Base-by-base conservation (phyloP, 768 basidiomycete species). In the Rubroboletus satanas region DNA sequence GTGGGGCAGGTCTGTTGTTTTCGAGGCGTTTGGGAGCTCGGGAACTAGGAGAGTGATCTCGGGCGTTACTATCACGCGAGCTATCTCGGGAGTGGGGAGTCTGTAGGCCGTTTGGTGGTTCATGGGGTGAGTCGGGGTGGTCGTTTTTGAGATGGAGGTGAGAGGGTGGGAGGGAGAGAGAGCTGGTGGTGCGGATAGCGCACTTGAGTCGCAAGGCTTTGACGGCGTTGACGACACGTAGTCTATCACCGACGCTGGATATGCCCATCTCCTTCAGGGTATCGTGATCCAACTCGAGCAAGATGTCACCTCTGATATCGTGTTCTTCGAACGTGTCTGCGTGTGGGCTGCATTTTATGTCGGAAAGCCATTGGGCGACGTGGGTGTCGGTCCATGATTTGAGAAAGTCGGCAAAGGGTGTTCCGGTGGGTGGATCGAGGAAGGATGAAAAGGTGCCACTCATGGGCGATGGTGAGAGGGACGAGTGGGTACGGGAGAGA, bases 251-350 rank as follows among this genome's bases (percentile, higher is more conserved):
- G 39, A 99, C 87, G 71, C 88, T 92, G 32, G 77, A 63, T 29
- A 99, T 82, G 14, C 89, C 89, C 84, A 98, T 90, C 72, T 99
- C 97, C 67, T 87, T 91, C 47, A 99, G 74, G 2, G 85, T 87
- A 7, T 75, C 71, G 70, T 94, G 90, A 66, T 98, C 96, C 43
- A 98, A 75, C 59, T 99, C 97, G 47, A 98, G 78, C 17, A 99
- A 74, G 21, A 99, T 85, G 66, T 92, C 88, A 6, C 96, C 94
- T 48, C 92, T 75, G 63, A 99, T 96, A 66, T 99, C 96, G 73
- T 96, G 90, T 5, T 80, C 77, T 45, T 78, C 81, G 75, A 99
- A 99, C 0, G 79, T 76, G 8, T 77, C 71, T 10, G 85, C 82
- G 65, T 87, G 87, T 37, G 77, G 76, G 0, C 74, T 79, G 63